Conservation (phyloP, 179 eudicot genomes). For the Drosera spatulata region DNA sequence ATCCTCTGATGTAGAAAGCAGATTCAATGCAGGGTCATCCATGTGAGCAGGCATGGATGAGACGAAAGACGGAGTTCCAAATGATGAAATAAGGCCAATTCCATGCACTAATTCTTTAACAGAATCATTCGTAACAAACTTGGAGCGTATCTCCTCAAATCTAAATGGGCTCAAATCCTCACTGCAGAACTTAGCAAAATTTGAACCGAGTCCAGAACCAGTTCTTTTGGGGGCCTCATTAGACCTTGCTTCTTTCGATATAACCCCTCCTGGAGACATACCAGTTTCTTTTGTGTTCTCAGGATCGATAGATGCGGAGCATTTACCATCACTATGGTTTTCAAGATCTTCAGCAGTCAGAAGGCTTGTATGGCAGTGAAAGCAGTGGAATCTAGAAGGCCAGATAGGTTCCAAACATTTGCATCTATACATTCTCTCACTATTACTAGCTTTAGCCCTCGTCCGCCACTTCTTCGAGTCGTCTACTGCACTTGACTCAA, state of each 20-base stretch:
- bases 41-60: slow-evolving; percentile 30
- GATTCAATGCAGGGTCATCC: slow-evolving; percentile 30
- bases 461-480: slow-evolving; percentile 22
- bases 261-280: slow-evolving; percentile 17
- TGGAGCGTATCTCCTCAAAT: slow-evolving; percentile 56
- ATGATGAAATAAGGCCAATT: slow-evolving; percentile 57
- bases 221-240: slow-evolving; percentile 19
- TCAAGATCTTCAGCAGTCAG: slow-evolving; percentile 31
- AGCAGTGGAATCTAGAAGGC: slow-evolving; percentile 61
- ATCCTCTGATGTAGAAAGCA: slow-evolving; percentile 16
- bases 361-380: slow-evolving; percentile 56
- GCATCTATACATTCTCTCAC: slow-evolving; percentile 44
- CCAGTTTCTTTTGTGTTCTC: slow-evolving; percentile 18
- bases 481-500: slow-evolving; percentile 18
- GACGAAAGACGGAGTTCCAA: slow-evolving; percentile 48
- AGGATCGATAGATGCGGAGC: slow-evolving; percentile 16
- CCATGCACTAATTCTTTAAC: slow-evolving; percentile 54
- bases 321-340: slow-evolving; percentile 33
- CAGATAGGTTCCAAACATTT: slow-evolving; percentile 71
- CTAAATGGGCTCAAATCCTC: slow-evolving; percentile 45
- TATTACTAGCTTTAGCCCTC: slow-evolving; percentile 17
- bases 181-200: slow-evolving; percentile 15
- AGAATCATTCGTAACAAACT: slow-evolving; percentile 50
- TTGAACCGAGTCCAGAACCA: slow-evolving; percentile 18
- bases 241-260: slow-evolving; percentile 10